Evolutionary conservation across 257 asterid genomes (phyloP), one percentile per base, ranked within the genome.

Genomic region (Ilex aquifolium): DNA sequence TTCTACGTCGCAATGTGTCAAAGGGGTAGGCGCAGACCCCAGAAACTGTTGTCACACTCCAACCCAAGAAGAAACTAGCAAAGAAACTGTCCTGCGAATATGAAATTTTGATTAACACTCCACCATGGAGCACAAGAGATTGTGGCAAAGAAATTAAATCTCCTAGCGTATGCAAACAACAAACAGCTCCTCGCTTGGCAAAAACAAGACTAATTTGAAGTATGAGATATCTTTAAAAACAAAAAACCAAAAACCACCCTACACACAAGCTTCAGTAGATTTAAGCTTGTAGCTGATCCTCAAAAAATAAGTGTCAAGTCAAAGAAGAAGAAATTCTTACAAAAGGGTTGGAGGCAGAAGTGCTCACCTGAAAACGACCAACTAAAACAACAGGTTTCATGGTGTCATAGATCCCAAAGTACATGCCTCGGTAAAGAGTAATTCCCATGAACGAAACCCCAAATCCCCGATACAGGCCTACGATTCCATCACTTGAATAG

Each of bases 391-490:
- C 56, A 62, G 99, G 99, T 74, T 90, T 93, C 88, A 85, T 66
- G 65, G 96, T 82, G 82, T 93, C 99, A 53, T 93, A 93, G 69
- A 93, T 82, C 60, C 99, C 99, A 70, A 90, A 90, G 66, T 87
- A 93, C 99, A 93, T 84, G 71, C 99, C 99, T 66, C 99, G 84
- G 57, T 93, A 93, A 65, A 93, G 86, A 63, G 99, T 87, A 44
- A 90, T 90, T 58, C 97, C 99, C 48, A 82, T 57, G 29, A 93
- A 81, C 40, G 96, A 93, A 61, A 75, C 96, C 51, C 99, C 90
- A 62, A 93, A 90, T 13, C 97, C 99, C 44, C 99, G 87, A 68
- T 87, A 93, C 48, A 93, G 95, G 65, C 97, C 99, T 7, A 59
- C 63, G 15, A 93, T 53, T 68, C 99, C 95, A 76, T 93, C 97